A percentile compares a stretch with the other conserved stretches of the same genome.
phyloP scores from a whole-genome alignment of 768 basidiomycete species.

The Xerocomellus amylosporus region DNA sequence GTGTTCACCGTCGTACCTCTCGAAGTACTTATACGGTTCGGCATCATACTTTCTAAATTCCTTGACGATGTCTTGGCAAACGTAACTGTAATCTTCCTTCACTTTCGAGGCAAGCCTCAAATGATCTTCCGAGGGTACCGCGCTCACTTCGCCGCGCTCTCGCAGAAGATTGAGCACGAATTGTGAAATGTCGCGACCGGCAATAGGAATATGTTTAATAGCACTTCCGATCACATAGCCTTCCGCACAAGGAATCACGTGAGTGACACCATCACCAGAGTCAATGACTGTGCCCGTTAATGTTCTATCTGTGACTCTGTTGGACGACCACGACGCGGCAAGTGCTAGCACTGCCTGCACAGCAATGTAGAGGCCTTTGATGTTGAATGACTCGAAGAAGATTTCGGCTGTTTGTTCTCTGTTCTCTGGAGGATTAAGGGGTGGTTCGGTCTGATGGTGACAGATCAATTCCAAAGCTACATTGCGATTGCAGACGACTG shows the following conservation, averaged over 20 bases:
- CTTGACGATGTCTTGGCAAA: conserved; percentile 98
- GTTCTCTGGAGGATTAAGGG: conserved; percentile 97
- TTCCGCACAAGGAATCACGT: conserved; percentile 94
- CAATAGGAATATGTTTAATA: conserved; percentile 98
- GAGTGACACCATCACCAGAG: conserved; percentile 98
- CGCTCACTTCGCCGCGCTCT: conserved; percentile 87
- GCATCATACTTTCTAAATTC: conserved; percentile 98
- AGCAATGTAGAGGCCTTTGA: conserved; percentile 96
- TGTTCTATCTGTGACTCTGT: conserved; percentile 83
- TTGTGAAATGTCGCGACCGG: conserved; percentile 94
- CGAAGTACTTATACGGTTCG: conserved; percentile 93
- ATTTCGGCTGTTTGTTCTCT: conserved; percentile 99
- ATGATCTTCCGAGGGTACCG: conserved; percentile 96
- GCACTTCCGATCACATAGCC: conserved; percentile 99
- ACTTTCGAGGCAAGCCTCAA: conserved; percentile 87
- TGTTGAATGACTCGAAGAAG: conserved; percentile 99
- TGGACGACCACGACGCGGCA: conserved; percentile 95
- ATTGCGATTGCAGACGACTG: conserved; percentile 32
- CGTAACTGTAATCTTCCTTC: conserved; percentile 98
- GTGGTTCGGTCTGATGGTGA: conserved; percentile 87
- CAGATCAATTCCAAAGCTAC: background rate
- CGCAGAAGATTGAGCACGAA: conserved; percentile 95
- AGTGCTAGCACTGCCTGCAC: conserved; percentile 98
- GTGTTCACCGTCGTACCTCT: conserved; percentile 90
- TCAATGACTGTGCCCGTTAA: conserved; percentile 98